A percentile compares a stretch with the other conserved stretches of the same genome.
phyloP scores from a whole-genome alignment of 2,329 filamentous ascomycete genomes.

The Ciborinia camelliae region DNA sequence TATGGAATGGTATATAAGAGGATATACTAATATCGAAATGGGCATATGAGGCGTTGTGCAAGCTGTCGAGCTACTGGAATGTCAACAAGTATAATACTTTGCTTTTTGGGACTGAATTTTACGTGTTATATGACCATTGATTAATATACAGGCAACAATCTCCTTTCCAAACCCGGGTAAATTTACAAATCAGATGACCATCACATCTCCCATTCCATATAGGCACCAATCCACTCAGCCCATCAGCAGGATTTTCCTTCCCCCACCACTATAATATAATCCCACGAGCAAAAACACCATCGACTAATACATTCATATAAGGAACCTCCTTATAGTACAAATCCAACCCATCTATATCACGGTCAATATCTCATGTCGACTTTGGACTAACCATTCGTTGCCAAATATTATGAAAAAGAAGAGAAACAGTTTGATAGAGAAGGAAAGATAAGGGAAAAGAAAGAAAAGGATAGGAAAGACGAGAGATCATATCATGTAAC shows the following conservation, averaged over 20 bases:
- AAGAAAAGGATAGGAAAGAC: neutral
- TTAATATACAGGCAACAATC: conserved; percentile 2
- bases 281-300: neutral
- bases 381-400: neutral
- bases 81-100: neutral
- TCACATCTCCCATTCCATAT: neutral
- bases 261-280: neutral
- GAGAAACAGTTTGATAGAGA: neutral
- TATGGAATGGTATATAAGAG: conserved; percentile 7
- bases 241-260: neutral
- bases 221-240: neutral
- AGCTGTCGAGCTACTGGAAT: neutral
- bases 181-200: conserved; percentile 6
- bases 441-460: neutral
- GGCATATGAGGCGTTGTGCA: neutral
- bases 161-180: neutral
- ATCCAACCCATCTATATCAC: conserved; percentile 5
- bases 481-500: neutral
- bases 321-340: conserved; percentile 1
- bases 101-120: neutral
- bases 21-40: neutral
- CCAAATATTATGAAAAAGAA: neutral
- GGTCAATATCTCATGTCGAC: conserved; percentile 1
- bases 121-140: conserved; percentile 1
- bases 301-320: neutral